Conservation (phyloP, 1,284 basidiomycete species). For the Cryptococcus maquisensis region DNA sequence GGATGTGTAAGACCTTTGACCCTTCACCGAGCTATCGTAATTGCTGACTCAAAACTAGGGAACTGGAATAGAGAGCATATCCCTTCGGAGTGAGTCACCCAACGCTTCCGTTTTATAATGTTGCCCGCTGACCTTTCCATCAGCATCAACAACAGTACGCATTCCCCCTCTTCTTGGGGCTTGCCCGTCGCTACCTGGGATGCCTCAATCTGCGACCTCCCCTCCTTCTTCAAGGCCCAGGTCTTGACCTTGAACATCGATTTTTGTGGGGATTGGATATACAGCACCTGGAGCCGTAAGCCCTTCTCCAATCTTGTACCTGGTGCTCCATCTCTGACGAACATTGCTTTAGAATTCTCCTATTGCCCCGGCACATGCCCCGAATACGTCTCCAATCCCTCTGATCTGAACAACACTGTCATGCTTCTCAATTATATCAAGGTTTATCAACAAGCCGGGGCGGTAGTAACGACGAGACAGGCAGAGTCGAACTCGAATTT, state of each 20-base stretch:
- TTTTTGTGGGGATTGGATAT: slow-evolving; percentile 59
- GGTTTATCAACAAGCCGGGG: slow-evolving; percentile 36
- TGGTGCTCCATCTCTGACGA: not conserved
- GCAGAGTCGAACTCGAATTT: slow-evolving; percentile 20
- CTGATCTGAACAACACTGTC: slow-evolving; percentile 42
- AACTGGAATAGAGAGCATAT: slow-evolving; percentile 64
- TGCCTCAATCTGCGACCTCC: slow-evolving; percentile 60
- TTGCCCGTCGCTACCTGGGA: slow-evolving; percentile 64
- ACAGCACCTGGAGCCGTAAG: slow-evolving; percentile 53
- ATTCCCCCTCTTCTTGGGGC: slow-evolving; percentile 48
- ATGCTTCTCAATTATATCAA: slow-evolving; percentile 45
- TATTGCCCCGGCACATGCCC: slow-evolving; percentile 69
- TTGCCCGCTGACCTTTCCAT: not conserved
- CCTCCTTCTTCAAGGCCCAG: slow-evolving; percentile 65
- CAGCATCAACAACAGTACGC: no score
- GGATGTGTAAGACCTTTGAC: slow-evolving; percentile 55
- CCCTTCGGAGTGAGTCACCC: slow-evolving; percentile 56
- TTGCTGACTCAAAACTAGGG: slow-evolving; percentile 38
- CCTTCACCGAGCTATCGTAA: not conserved
- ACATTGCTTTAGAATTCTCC: slow-evolving; percentile 33
- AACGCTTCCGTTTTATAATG: not conserved
- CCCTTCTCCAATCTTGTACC: not conserved
- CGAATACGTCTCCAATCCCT: slow-evolving; percentile 59
- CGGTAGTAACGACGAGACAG: slow-evolving; percentile 10
- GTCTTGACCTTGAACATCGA: slow-evolving; percentile 64